Evolutionary conservation across 176 grass and related monocot genomes (phyloP), one percentile per base, ranked within the genome.

Genomic region (Zoysia japonica): DNA sequence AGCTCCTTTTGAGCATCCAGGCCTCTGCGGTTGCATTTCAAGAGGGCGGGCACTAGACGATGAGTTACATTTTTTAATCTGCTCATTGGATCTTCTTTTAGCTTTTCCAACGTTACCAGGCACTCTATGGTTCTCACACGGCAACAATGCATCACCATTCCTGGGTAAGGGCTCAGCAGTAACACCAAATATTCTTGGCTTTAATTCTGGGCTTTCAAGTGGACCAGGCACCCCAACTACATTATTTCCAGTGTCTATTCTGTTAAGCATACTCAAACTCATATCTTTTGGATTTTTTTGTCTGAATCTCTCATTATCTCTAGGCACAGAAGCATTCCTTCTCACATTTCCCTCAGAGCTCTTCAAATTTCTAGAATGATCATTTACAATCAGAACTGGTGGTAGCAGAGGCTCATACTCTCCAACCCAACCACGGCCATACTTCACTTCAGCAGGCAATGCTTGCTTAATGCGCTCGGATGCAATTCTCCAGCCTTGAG

Each of bases 401-500:
- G 88, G 87, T 60, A 69, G 77, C 11, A 77, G 84, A 61, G 96
- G 86, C 65, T 99, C 92, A 77, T 87, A 95, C 77, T 99, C 96
- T 65, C 76, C 88, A 63, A 99, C 88, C 96, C 96, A 99, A 71
- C 96, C 96, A 93, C 80, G 90, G 9, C 92, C 96, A 78, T 93
- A 99, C 77, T 87, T 95, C 45, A 89, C 80, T 62, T 88, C 92
- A 84, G 80, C 45, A 64, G 96, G 96, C 75, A 99, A 84, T 42
- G 83, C 89, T 86, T 77, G 88, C 47, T 84, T 78, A 82, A 99
- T 99, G 55, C 79, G 86, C 42, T 94, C 86, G 83, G 92, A 95
- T 20, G 87, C 83, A 48, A 99, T 88, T 88, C 86, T 88, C 96
- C 96, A 99, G 16, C 88, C 90, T 63, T 81, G 83, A 61, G 90